Evolutionary conservation across 1,139 yeast species (phyloP).

Genomic region (Hansenula lynferdii): DNA sequence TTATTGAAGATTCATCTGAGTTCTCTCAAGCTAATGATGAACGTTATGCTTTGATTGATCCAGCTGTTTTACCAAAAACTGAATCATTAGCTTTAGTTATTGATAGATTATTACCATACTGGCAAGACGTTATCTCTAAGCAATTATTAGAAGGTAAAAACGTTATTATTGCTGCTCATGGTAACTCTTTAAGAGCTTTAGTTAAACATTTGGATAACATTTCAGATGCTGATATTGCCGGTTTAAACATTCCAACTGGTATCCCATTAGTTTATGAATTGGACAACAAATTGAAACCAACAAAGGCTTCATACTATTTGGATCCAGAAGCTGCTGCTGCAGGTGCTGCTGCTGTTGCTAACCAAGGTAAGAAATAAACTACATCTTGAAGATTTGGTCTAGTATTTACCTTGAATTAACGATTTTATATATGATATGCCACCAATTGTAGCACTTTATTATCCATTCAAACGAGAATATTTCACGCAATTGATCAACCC

Average conservation of each 20-base stretch:
- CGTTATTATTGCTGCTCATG: constrained; percentile 94
- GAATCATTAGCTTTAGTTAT: constrained; percentile 94
- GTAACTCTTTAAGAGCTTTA: constrained; percentile 96
- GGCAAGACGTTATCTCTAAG: constrained; percentile 90
- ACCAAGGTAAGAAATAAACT: constrained; percentile 72
- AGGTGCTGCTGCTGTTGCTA: constrained; percentile 99
- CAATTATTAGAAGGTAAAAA: constrained; percentile 86
- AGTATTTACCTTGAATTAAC: neutral
- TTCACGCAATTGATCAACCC: too few species aligned
- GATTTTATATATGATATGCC: neutral
- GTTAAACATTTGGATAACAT: constrained; percentile 95
- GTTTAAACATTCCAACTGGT: constrained; percentile 97
- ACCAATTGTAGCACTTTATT: too few species aligned
- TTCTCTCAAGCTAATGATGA: constrained; percentile 83
- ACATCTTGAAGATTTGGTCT: neutral
- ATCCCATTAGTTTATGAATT: constrained; percentile 97
- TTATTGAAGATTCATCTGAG: constrained; percentile 69
- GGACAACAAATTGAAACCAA: constrained; percentile 82
- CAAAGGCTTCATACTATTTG: constrained; percentile 92
- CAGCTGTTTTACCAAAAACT: constrained; percentile 83
- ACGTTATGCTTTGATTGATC: constrained; percentile 82
- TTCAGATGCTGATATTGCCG: constrained; percentile 90
- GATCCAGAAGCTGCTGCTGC: constrained; percentile 99
- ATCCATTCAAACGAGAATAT: too few species aligned
- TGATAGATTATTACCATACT: constrained; percentile 96